These are phyloP conservation scores for Acanthamoeba triangularis DNA, from an alignment of 208 protist species.

Conservation along the genomic window DNA sequence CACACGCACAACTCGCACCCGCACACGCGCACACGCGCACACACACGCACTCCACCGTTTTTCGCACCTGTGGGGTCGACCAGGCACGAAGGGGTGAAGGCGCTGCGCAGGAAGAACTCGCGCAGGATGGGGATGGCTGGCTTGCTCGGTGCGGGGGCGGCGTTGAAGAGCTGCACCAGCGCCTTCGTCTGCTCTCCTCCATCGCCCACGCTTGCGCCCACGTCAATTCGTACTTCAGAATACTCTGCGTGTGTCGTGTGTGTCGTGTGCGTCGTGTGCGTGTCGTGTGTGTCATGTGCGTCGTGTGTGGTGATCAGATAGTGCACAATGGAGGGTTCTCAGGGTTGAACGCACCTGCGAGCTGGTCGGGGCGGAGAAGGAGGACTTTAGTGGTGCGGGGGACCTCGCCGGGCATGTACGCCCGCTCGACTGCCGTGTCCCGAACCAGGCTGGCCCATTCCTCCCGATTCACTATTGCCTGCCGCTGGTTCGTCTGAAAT, in stretches of 20 bases:
- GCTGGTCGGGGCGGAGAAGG: background rate
- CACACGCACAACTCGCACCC: background rate
- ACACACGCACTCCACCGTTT: background rate
- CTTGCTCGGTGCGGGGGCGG: background rate
- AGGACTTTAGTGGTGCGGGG: background rate
- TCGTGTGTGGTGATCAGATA: background rate
- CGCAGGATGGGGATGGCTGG: background rate
- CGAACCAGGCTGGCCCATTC: background rate
- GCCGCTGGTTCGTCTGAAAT: background rate
- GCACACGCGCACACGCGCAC: too few species aligned
- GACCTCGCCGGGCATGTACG: background rate
- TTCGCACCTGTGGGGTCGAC: background rate
- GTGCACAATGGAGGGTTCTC: background rate
- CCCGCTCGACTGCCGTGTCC: background rate
- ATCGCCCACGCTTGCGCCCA: background rate
- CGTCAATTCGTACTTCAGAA: background rate
- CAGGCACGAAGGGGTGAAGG: background rate
- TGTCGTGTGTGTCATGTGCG: too few species aligned
- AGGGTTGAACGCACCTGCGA: background rate
- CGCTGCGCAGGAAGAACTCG: conserved; percentile 1
- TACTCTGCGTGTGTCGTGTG: background rate
- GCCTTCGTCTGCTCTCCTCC: background rate
- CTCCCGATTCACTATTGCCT: background rate
- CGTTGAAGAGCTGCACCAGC: conserved; percentile 9
- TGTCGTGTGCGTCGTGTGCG: background rate